Base-by-base conservation (phyloP, 1,139 yeast genomes). In the Debaryomyces sp. region DNA sequence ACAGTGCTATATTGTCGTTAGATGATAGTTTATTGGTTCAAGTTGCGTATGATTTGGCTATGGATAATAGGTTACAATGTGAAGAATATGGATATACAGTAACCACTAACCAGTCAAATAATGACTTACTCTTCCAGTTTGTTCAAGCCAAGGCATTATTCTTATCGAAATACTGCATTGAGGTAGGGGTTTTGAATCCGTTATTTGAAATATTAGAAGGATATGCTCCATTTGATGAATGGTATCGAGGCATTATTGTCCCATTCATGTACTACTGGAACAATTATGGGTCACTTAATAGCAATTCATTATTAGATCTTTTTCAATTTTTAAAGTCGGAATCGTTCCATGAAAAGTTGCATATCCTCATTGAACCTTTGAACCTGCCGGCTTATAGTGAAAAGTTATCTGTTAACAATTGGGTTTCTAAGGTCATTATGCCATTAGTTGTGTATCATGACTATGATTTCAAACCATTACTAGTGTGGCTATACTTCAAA, bases 181-280 rank as follows among this genome's bases (percentile, higher is more conserved):
- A 63, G 26, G 43, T 63, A 4, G 54, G 53, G 4, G 50, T 45
- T 3, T 53, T 61, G 17, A 30, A 50, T 0, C 57, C 59, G 5
- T 52, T 64, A 5, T 67, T 61, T 40, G 49, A 52, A 1, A 29
- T 55, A 13, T 45, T 61, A 34, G 44, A 51, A 5, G 53, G 52
- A 1, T 55, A 56, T 41, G 53, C 46, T 2, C 62, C 62, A 10
- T 69, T 68, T 52, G 34, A 52, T 1, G 26, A 48, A 3, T 75
- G 79, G 78, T 57, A 53, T 38, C 38, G 52, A 5, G 73, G 73
- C 0, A 38, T 66, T 4, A 53, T 71, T 7, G 42, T 49, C 27
- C 77, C 77, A 1, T 74, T 55, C 52, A 49, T 54, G 34, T 69
- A 67, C 52, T 75, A 65, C 50, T 66, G 71, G 67, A 59, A 53